phyloP scores from a whole-genome alignment of 768 basidiomycete species.

The Lactarius sanguifluus region DNA sequence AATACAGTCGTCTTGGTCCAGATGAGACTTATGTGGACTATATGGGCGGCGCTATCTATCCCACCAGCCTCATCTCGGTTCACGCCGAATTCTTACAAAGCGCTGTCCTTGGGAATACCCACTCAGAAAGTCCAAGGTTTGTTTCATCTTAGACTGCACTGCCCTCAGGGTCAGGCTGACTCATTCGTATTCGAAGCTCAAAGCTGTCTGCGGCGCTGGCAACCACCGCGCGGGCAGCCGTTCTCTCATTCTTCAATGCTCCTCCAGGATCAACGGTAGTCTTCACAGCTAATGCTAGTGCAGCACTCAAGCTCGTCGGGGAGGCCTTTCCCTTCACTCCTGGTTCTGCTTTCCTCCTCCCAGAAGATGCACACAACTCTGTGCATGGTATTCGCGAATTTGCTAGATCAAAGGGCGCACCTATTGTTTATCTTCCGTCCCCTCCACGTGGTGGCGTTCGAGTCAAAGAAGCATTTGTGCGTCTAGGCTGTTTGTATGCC shows the following conservation, averaged over 20 bases:
- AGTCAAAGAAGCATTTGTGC: constrained; percentile 57
- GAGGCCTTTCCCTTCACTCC: constrained; percentile 72
- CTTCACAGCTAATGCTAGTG: constrained; percentile 79
- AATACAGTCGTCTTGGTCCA: constrained; percentile 46
- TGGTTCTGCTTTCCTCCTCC: constrained; percentile 63
- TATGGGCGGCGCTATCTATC: constrained; percentile 82
- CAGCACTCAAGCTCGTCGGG: constrained; percentile 77
- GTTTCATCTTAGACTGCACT: not conserved
- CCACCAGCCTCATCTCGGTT: constrained; percentile 69
- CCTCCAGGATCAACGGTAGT: constrained; percentile 75
- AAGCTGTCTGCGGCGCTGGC: constrained; percentile 64
- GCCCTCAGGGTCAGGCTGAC: not conserved
- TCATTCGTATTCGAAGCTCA: constrained; percentile 48
- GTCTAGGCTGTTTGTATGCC: constrained; percentile 2
- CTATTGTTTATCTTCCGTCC: constrained; percentile 63
- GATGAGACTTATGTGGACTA: constrained; percentile 83
- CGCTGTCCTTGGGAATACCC: constrained; percentile 77
- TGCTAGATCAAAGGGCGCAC: constrained; percentile 54
- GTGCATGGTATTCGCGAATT: constrained; percentile 80
- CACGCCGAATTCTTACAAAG: constrained; percentile 68
- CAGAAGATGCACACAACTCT: constrained; percentile 80
- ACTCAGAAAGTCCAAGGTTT: constrained; percentile 79
- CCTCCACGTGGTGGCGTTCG: constrained; percentile 67
- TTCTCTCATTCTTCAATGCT: constrained; percentile 76
- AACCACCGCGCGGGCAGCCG: constrained; percentile 66